Evolutionary conservation across 495 filamentous ascomycete genomes (phyloP), one percentile per base, ranked within the genome.

Genomic region (Podospora appendiculata): DNA sequence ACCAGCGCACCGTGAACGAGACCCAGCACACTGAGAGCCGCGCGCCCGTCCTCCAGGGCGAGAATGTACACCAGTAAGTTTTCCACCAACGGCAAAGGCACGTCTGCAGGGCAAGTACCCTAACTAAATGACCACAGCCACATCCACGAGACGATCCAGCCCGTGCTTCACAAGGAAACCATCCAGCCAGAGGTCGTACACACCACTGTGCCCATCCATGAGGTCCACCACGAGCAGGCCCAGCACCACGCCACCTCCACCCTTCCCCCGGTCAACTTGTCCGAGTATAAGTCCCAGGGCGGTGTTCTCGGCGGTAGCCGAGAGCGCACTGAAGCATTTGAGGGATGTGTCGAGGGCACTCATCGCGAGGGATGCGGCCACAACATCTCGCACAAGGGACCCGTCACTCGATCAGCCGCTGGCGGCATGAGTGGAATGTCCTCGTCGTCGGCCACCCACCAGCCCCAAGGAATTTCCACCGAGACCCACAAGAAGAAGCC

Each of bases 141-240:
- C 51, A 72, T 83, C 32, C 74, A 80, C 57, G 80, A 86, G 65
- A 79, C 73, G 35, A 77, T 87, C 50, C 83, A 86, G 58, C 84
- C 84, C 0, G 72, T 86, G 0, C 68, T 87, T 19, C 74, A 86
- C 41, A 83, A 84, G 58, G 82, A 86, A 55, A 77, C 76, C 12
- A 75, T 86, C 47, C 80, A 85, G 56, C 82, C 82, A 6, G 70
- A 73, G 6, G 79, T 87, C 16, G 73, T 56, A 18, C 61, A 87
- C 64, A 85, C 79, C 43, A 84, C 81, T n/a, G 70, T 83, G 7
- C 83, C 80, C 0, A 72, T 86, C 54, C 84, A 86, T 52, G 84
- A 87, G 61, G 69, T 76, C 1, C 82, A 85, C 57, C 80, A 84
- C 51, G 78, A 83, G 39, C 71, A 77, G 14, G 70, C 81, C 7